These are phyloP conservation scores for Geranomyces variabilis DNA, from an alignment of 192 early-diverging fungal species.

Conservation along the genomic window DNA sequence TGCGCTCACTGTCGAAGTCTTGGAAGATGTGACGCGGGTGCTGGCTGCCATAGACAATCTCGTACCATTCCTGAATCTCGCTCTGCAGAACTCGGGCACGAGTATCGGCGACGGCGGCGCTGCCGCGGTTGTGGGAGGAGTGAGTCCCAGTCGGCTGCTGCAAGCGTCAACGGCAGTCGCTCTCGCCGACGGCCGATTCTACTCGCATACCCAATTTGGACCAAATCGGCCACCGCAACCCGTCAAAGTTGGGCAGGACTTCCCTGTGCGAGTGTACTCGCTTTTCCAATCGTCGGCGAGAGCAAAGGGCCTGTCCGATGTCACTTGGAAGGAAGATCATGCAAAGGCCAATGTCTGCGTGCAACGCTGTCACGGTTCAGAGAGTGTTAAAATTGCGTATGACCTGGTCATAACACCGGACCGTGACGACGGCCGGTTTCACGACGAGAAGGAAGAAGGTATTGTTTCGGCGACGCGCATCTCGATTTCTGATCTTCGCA, in stretches of 20 bases:
- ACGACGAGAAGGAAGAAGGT: conserved; percentile 56
- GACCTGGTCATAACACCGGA: conserved; percentile 67
- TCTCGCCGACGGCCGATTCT: conserved; percentile 19
- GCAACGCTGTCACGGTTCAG: conserved; percentile 29
- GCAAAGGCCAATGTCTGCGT: conserved; percentile 42
- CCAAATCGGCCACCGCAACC: conserved; percentile 24
- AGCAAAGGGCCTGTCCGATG: conserved; percentile 58
- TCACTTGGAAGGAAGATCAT: conserved; percentile 85
- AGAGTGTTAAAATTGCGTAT: conserved; percentile 43
- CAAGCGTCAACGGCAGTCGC: conserved; percentile 55
- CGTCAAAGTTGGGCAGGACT: conserved; percentile 32
- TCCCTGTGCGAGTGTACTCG: conserved; percentile 65
- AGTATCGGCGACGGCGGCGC: conserved; percentile 34
- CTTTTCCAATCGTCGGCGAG: conserved; percentile 70
- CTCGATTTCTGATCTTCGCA: conserved; percentile 35
- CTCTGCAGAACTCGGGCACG: conserved; percentile 54
- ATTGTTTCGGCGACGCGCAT: conserved; percentile 38
- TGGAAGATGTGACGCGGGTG: conserved; percentile 35
- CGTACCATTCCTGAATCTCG: conserved; percentile 59
- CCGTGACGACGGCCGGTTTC: conserved; percentile 76
- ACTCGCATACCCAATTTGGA: conserved; percentile 32
- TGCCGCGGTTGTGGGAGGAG: conserved; percentile 41
- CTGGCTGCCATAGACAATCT: conserved; percentile 50
- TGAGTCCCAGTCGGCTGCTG: conserved; percentile 62
- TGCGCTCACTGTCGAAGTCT: conserved; percentile 26